phyloP scores from a whole-genome alignment of 306 rosid species.

The Sicyos baderoa region DNA sequence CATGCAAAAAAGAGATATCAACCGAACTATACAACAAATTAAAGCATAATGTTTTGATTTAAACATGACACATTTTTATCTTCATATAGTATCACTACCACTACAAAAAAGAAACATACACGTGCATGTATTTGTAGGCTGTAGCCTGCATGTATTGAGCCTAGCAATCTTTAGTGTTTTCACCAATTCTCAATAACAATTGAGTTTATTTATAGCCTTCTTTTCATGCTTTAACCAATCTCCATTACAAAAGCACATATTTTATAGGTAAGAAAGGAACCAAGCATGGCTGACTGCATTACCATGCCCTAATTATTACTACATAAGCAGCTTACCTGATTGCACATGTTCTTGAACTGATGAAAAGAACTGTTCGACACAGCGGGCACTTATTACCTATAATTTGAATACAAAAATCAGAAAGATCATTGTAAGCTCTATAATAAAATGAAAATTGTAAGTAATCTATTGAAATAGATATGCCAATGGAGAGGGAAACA shows the following conservation, averaged over 20 bases:
- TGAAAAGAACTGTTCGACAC: conserved; percentile 92
- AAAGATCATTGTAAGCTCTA: conserved; percentile 14
- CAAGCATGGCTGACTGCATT: neutral
- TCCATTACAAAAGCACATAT: conserved; percentile 8
- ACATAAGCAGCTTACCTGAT: conserved; percentile 50
- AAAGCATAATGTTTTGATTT: conserved; percentile 5
- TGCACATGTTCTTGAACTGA: conserved; percentile 76
- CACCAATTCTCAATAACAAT: neutral
- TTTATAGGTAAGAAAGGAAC: neutral
- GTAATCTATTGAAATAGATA: conserved; percentile 5
- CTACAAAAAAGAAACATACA: neutral
- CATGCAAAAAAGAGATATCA: conserved; percentile 19
- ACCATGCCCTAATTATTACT: neutral
- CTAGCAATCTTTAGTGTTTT: neutral
- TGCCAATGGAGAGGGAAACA: conserved; percentile 22
- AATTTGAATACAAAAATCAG: conserved; percentile 32
- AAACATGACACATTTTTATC: conserved; percentile 2
- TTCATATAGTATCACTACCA: neutral
- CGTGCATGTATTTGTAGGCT: neutral
- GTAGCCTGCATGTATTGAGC: neutral
- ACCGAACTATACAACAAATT: conserved; percentile 4
- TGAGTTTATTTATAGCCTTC: neutral
- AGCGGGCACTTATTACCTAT: conserved; percentile 96
- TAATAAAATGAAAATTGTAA: conserved; percentile 9
- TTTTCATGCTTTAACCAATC: neutral